Conservation (phyloP, 208 protist genomes). For the Crithidia mellificae region DNA sequence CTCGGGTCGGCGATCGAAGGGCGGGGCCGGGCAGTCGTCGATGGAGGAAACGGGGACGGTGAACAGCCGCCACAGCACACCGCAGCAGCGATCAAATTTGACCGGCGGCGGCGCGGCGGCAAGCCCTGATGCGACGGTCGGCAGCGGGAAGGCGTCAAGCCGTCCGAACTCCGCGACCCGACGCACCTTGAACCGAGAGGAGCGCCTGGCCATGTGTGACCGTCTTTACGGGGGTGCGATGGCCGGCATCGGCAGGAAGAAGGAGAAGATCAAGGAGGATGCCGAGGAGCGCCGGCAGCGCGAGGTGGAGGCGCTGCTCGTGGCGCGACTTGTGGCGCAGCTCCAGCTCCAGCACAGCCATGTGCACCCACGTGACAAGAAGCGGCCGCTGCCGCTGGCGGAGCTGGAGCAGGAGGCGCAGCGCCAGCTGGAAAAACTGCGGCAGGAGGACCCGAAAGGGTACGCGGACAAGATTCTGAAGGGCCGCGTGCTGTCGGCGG, state of each 20-base stretch:
- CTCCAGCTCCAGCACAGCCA: slow-evolving; percentile 35
- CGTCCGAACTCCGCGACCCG: slow-evolving; percentile 14
- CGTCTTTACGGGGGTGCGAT: slow-evolving; percentile 56
- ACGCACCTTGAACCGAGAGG: slow-evolving; percentile 16
- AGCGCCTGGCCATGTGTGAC: slow-evolving; percentile 26
- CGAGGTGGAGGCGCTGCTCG: slow-evolving; percentile 62
- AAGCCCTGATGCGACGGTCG: slow-evolving; percentile 12
- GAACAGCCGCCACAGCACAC: slow-evolving; percentile 8
- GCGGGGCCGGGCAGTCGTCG: slow-evolving; percentile 14
- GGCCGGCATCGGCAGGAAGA: slow-evolving; percentile 7
- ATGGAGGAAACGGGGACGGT: neutral
- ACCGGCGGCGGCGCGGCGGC: no score
- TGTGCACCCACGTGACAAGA: slow-evolving; percentile 4
- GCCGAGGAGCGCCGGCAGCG: slow-evolving; percentile 36
- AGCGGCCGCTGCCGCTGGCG: slow-evolving; percentile 17
- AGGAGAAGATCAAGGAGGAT: slow-evolving; percentile 25
- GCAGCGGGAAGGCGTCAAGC: slow-evolving; percentile 9
- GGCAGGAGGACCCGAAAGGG: slow-evolving; percentile 28
- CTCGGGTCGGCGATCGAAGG: slow-evolving; percentile 2
- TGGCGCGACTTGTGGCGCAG: slow-evolving; percentile 47
- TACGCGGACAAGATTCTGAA: slow-evolving; percentile 43
- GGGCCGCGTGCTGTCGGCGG: slow-evolving; percentile 29
- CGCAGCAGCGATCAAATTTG: neutral
- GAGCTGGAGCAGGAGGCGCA: slow-evolving; percentile 39
- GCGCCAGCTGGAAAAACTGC: slow-evolving; percentile 42